Percentiles rank a stretch among this genome's conserved stretches.
Conservation (phyloP, 805 yeast species). For the Yamadazyma akitaensis region DNA sequence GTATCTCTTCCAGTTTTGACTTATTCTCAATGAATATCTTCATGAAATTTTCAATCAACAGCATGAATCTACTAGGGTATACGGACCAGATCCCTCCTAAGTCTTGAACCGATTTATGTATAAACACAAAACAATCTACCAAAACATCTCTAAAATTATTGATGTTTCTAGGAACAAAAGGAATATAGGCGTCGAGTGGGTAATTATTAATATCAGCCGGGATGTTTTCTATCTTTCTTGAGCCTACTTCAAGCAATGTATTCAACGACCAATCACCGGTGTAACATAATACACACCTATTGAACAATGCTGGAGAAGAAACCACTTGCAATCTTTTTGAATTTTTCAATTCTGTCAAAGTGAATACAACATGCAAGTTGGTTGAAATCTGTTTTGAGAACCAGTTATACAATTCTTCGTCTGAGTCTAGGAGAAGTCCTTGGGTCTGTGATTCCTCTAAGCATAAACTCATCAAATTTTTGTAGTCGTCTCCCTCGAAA, state of each 20-base stretch:
- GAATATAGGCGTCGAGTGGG: conserved; percentile 13
- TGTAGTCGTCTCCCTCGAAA: conserved; percentile 70
- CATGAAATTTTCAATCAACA: conserved; percentile 28
- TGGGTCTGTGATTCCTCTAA: conserved; percentile 53
- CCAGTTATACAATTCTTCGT: conserved; percentile 73
- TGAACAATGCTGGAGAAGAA: conserved; percentile 84
- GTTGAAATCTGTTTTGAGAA: conserved; percentile 62
- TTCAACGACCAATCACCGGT: conserved; percentile 75
- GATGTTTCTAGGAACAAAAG: not conserved
- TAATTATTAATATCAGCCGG: conserved; percentile 54
- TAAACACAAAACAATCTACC: conserved; percentile 41
- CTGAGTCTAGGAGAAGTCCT: conserved; percentile 62
- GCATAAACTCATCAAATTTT: conserved; percentile 51
- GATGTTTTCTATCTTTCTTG: conserved; percentile 34
- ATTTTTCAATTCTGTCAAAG: conserved; percentile 48
- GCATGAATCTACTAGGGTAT: conserved; percentile 11
- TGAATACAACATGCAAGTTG: conserved; percentile 81
- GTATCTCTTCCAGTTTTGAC: conserved; percentile 54
- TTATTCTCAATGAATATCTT: conserved; percentile 42
- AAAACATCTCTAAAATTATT: conserved; percentile 42
- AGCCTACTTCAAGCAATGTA: conserved; percentile 51
- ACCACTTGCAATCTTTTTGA: conserved; percentile 45
- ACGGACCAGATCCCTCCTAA: not conserved
- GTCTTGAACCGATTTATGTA: conserved; percentile 34
- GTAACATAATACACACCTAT: conserved; percentile 85